Base-by-base conservation (phyloP, 768 basidiomycete species). In the Podaxis sp. region DNA sequence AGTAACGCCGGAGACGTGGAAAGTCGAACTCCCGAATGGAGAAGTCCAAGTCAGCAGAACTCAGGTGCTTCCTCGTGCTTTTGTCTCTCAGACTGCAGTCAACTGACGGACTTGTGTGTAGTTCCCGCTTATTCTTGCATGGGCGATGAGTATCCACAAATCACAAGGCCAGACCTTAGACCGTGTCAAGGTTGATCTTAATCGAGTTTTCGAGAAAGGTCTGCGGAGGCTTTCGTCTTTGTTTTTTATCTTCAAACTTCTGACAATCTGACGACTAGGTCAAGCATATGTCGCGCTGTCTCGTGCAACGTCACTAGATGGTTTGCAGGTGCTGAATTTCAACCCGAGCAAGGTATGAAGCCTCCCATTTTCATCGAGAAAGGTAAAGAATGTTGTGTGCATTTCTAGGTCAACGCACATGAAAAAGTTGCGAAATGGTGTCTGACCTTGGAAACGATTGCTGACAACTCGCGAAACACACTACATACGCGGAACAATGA, bases 121-220 rank as follows among this genome's bases (percentile, higher is more conserved):
- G 92, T 71, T 96, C 1, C 93, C 93, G 0, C 71, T 98, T 25
- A 95, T 97, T 61, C 79, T 96, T 40, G 83, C 95, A 0, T 98
- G 95, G 96, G 95, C 96, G 0, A 96, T 98, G 93, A 92, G 90
- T 50, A 98, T 98, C 63, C 97, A 99, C 73, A 99, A 99, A 71
- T 91, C 91, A 10, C 97, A 99, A 72, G 97, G 97, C 9, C 97
- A 98, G 72, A 98, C 97, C 0, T 79, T 99, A 9, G 90, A 95
- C 25, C 86, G 93, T 50, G 95, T 98, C 66, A 96, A 91, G 69
- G 95, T 98, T 47, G 95, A 98, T 69, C 79, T 99, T 37, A 87
- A 87, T 32, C 89, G 86, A 69, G 90, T 98, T 4, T 99, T 99
- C 68, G 97, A 94, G 74, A 93, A 92, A 73, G 93, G 91, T 85